These are phyloP conservation scores for Fraxinus velutina DNA, from an alignment of 305 asterid genomes.

Conservation along the genomic window DNA sequence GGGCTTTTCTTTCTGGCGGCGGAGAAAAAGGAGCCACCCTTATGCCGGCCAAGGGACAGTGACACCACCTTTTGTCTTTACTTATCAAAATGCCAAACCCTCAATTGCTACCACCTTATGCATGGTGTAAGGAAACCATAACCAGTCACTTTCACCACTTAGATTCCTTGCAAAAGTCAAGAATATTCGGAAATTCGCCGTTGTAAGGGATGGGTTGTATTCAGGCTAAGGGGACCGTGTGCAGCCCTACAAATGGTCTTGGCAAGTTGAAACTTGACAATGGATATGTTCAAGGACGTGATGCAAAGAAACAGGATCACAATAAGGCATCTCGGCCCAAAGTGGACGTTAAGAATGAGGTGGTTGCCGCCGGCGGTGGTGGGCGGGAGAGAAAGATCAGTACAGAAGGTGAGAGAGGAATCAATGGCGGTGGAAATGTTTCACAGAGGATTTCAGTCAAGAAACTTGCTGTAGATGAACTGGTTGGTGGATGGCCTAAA, in stretches of 20 bases:
- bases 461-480: conserved; percentile 46
- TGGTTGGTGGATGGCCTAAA: conserved; percentile 67
- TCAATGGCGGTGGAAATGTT: background rate
- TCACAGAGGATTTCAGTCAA: conserved; percentile 17
- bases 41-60: no score
- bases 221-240: conserved; percentile 23
- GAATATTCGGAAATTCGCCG: conserved; percentile 31
- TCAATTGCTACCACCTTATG: no score
- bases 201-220: conserved; percentile 56
- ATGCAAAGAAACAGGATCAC: background rate
- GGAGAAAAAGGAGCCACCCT: no score
- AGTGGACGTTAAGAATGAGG: conserved; percentile 4
- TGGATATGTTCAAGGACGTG: conserved; percentile 25
- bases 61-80: no score
- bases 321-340: conserved; percentile 17
- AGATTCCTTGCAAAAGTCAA: conserved; percentile 16
- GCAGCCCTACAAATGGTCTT: conserved; percentile 27
- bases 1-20: no score
- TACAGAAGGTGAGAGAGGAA: conserved; percentile 27
- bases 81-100: no score
- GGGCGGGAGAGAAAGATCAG: background rate
- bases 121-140: no score
- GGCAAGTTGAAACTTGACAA: conserved; percentile 39
- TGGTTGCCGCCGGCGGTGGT: background rate
- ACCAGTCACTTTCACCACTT: conserved; percentile 22